Base-by-base conservation (phyloP, 306 rosid species). In the Elaeagnus macrophylla region DNA sequence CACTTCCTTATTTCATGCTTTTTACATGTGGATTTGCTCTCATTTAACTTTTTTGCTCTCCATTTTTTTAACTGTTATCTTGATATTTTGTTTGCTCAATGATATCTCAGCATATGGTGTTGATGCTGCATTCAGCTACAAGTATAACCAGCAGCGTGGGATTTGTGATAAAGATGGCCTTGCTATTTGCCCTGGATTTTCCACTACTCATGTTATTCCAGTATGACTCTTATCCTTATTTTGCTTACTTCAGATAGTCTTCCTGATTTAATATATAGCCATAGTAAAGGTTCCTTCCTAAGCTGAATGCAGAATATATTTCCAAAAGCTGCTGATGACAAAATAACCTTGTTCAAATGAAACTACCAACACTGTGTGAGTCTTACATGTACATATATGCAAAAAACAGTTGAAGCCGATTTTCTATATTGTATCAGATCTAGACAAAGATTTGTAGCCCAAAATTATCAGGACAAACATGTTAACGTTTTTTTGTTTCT, bases 41-140 rank as follows among this genome's bases (percentile, higher is more conserved):
- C 39, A 10, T 18, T 9, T 16, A 50, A 43, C 44, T 51, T 39
- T 10, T 20, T 51, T 8, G 17, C 13, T 3, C 49, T 7, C 19
- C 8, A n/a, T 48, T n/a, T 9, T 35, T 10, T 64, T 9, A 44
- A 12, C 25, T 40, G 8, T 9, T 57, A 8, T n/a, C 37, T 39
- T 49, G 56, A 51, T 40, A 68, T 32, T 67, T 12, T 55, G 16
- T 57, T 17, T 52, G 39, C 61, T 58, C 59, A 43, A 50, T 77
- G 40, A 59, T 48, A 67, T 69, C 59, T 64, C 87, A 91, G 99
- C 96, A 61, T 91, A 71, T 68, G 99, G 95, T 39, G 95, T 91
- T 69, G 99, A 91, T 65, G 89, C 94, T 58, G 93, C 93, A 58
- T 91, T 91, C 85, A 91, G 99, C 70, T 87, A 91, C 56, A 80